Conservation (phyloP, 1,284 basidiomycete genomes). For the Naganishia liquefaciens region DNA sequence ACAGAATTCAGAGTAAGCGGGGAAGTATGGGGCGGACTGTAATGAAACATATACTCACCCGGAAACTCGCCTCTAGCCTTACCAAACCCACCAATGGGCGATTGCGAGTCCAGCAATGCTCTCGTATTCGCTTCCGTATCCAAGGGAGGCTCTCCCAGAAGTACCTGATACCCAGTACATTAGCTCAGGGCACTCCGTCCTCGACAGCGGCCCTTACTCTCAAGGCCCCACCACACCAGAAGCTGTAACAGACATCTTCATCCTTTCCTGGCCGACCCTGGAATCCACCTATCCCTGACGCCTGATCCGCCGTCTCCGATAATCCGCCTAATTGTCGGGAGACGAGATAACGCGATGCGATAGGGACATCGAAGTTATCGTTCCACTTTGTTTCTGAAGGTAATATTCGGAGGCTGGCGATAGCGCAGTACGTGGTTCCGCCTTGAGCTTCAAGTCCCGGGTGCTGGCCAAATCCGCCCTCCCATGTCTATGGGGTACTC, state of each 20-base stretch:
- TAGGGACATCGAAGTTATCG: constrained; percentile 11
- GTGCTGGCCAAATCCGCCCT: constrained; percentile 86
- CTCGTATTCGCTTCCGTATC: constrained; percentile 60
- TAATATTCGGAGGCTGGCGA: constrained; percentile 69
- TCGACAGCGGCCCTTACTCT: constrained; percentile 57
- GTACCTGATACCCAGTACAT: constrained; percentile 6
- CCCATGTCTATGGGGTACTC: constrained; percentile 68
- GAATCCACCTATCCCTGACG: constrained; percentile 65
- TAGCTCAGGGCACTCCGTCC: not conserved
- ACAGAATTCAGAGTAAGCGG: constrained; percentile 6
- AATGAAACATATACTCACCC: constrained; percentile 57
- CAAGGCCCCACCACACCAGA: constrained; percentile 84
- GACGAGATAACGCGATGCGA: constrained; percentile 70
- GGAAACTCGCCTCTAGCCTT: constrained; percentile 76
- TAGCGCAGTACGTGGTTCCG: constrained; percentile 88
- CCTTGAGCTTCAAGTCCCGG: constrained; percentile 83
- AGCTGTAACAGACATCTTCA: constrained; percentile 89
- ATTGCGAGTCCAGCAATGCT: constrained; percentile 75
- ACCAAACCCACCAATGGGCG: constrained; percentile 77
- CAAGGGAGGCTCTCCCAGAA: constrained; percentile 45
- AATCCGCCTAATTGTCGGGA: constrained; percentile 62
- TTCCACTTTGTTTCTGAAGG: not conserved
- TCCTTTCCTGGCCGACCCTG: constrained; percentile 80
- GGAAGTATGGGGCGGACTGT: constrained; percentile 21
- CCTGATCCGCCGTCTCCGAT: not conserved